Evolutionary conservation across 768 basidiomycete species (phyloP).

Genomic region (Podaxis carcinomalis): DNA sequence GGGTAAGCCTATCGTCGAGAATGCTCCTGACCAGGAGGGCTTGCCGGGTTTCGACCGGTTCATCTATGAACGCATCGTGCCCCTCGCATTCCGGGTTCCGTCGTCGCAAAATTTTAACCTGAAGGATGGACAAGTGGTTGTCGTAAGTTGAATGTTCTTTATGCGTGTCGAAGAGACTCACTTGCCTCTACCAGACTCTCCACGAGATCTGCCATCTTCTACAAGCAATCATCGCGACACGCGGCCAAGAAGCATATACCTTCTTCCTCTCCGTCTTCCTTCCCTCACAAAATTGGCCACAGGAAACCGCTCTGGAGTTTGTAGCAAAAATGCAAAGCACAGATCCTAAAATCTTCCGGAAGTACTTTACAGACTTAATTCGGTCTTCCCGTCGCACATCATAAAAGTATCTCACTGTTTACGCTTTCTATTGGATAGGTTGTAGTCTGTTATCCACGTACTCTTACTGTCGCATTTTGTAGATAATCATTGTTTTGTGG

Average conservation of each 20-base stretch:
- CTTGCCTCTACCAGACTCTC: constrained; percentile 53
- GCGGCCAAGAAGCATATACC: constrained; percentile 79
- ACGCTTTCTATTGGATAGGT: not conserved
- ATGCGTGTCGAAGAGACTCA: not conserved
- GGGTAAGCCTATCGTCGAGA: constrained; percentile 45
- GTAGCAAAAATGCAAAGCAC: constrained; percentile 68
- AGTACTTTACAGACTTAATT: constrained; percentile 85
- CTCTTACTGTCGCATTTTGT: not conserved
- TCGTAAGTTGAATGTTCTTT: constrained; percentile 50
- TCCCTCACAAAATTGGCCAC: constrained; percentile 86
- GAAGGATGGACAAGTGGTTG: constrained; percentile 82
- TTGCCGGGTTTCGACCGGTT: constrained; percentile 92
- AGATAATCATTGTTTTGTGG: constrained; percentile 3
- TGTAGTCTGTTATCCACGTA: not conserved
- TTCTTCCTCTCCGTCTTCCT: constrained; percentile 79
- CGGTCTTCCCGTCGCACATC: constrained; percentile 62
- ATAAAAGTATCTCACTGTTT: constrained; percentile 29
- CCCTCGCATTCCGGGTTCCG: constrained; percentile 77
- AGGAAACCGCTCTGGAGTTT: constrained; percentile 72
- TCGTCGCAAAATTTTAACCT: constrained; percentile 78
- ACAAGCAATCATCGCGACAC: constrained; percentile 69
- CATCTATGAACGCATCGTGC: constrained; percentile 83
- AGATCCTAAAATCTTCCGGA: constrained; percentile 74
- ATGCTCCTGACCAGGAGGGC: constrained; percentile 28
- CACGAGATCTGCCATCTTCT: constrained; percentile 86